Evolutionary conservation across 768 basidiomycete species (phyloP).

Genomic region (Auriculariales sp.): DNA sequence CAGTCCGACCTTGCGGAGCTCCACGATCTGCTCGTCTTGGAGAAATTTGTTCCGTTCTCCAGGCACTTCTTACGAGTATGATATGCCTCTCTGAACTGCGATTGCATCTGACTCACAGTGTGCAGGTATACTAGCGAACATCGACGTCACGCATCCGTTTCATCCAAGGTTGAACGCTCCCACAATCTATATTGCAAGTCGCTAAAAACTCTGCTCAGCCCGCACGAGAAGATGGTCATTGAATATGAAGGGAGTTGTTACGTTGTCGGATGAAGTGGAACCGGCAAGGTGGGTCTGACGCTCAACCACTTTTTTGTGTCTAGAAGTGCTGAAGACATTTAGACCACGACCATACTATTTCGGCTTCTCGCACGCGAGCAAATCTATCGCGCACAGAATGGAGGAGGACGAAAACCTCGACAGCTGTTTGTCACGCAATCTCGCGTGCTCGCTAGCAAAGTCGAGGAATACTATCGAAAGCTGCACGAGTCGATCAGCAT

Average conservation of each 20-base stretch:
- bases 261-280: constrained; percentile 90
- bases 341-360: constrained; percentile 66
- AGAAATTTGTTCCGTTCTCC: constrained; percentile 31
- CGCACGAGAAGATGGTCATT: constrained; percentile 40
- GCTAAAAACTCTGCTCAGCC: constrained; percentile 10
- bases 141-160: constrained; percentile 24
- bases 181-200: not conserved
- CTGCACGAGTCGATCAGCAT: constrained; percentile 31
- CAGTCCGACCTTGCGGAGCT: constrained; percentile 17
- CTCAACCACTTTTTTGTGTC: too few species aligned
- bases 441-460: constrained; percentile 46
- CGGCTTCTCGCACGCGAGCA: constrained; percentile 58
- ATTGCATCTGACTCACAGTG: not conserved
- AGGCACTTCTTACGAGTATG: constrained; percentile 24
- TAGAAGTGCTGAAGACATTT: too few species aligned
- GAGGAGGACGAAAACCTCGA: constrained; percentile 29
- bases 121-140: constrained; percentile 34
- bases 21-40: constrained; percentile 44
- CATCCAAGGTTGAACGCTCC: constrained; percentile 17
- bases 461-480: constrained; percentile 49
- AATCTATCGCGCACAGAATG: constrained; percentile 27
- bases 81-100: not conserved
- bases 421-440: constrained; percentile 68
- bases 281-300: constrained; percentile 48
- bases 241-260: constrained; percentile 52